Evolutionary conservation across 2,329 filamentous ascomycete species (phyloP).

Genomic region (Exophiala sideris): DNA sequence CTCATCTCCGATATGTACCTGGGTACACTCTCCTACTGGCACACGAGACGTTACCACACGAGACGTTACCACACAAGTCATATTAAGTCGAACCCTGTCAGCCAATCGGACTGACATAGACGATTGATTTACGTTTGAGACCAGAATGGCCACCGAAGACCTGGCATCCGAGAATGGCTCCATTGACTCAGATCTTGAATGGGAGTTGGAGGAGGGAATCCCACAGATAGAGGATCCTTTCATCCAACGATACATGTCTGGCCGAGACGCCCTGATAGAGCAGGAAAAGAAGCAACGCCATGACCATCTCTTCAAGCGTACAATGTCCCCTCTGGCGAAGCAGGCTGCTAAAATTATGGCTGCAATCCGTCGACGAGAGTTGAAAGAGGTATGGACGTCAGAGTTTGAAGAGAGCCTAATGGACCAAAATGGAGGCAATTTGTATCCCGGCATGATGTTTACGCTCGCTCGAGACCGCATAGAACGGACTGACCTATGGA

Average conservation of each 20-base stretch:
- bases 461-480: conserved; percentile 78
- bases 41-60: not conserved
- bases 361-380: conserved; percentile 74
- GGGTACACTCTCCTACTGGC: not conserved
- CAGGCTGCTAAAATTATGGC: conserved; percentile 77
- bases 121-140: not conserved
- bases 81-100: too few species aligned
- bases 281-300: conserved; percentile 81
- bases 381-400: conserved; percentile 70
- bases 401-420: conserved; percentile 68
- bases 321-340: conserved; percentile 73
- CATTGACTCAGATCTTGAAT: conserved; percentile 29
- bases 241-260: conserved; percentile 75
- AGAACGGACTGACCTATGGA: conserved; percentile 80
- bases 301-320: conserved; percentile 68
- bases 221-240: conserved; percentile 64
- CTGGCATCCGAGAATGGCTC: conserved; percentile 22
- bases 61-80: not conserved
- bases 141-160: conserved; percentile 7
- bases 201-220: conserved; percentile 42
- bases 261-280: conserved; percentile 69
- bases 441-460: conserved; percentile 94
- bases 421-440: conserved; percentile 57
- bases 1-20: not conserved
- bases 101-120: not conserved